These are phyloP conservation scores for Nicotiana otophora DNA, from an alignment of 257 asterid species.

Conservation along the genomic window DNA sequence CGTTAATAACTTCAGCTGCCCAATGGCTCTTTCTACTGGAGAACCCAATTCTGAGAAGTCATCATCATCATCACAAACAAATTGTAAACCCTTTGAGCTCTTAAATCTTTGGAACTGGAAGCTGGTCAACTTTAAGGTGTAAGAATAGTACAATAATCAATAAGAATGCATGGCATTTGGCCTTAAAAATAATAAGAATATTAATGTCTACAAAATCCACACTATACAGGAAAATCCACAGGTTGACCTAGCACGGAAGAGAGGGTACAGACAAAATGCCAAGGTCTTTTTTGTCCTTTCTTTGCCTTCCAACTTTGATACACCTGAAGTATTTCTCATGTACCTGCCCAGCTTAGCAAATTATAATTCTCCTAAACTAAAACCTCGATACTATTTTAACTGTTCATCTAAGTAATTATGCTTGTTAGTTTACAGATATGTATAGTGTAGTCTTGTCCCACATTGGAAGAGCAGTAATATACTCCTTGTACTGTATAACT, in stretches of 20 bases:
- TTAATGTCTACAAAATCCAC: not conserved
- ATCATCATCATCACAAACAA: conserved; percentile 28
- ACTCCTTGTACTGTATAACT: too few relatives aligned
- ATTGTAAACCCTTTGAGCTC: conserved; percentile 24
- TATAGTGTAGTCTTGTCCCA: too few relatives aligned
- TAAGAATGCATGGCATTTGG: not conserved
- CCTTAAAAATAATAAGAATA: not conserved
- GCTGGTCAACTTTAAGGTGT: conserved; percentile 20
- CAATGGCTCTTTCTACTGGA: conserved; percentile 12
- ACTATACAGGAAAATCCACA: not conserved
- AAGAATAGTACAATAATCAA: conserved; percentile 7
- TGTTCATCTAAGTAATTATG: not conserved
- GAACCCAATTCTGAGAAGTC: conserved; percentile 49
- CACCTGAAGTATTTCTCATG: not conserved
- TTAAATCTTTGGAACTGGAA: conserved; percentile 24
- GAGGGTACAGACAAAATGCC: not conserved
- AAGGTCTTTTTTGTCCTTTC: not conserved
- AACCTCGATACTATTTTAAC: not conserved
- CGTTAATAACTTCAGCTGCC: conserved; percentile 25
- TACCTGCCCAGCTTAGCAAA: not conserved
- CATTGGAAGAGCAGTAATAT: too few relatives aligned
- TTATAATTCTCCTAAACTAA: not conserved
- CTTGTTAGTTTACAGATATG: too few relatives aligned
- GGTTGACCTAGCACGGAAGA: not conserved
- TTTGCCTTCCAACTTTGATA: not conserved